These are phyloP conservation scores for Camellia oleifera DNA, from an alignment of 179 eudicot species.

Conservation along the genomic window DNA sequence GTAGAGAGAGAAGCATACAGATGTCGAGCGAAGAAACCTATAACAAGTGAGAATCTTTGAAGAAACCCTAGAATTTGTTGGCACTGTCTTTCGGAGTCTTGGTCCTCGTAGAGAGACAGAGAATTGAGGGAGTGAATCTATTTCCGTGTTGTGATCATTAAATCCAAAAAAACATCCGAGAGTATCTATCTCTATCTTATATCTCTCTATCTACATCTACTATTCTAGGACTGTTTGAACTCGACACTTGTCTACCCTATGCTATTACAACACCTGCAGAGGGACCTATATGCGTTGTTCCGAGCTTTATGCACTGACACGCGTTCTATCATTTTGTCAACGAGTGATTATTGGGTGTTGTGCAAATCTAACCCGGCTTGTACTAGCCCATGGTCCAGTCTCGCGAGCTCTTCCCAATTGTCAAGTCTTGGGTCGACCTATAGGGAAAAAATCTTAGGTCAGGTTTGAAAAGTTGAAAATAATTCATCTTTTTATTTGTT, in stretches of 20 bases:
- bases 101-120: not conserved
- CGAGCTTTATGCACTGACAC: not conserved
- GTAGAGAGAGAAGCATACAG: not conserved
- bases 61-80: slow-evolving; percentile 6
- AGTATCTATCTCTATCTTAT: not conserved
- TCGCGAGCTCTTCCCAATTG: too few species aligned
- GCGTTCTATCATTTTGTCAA: not conserved
- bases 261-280: not conserved
- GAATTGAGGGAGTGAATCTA: not conserved
- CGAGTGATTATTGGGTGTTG: too few species aligned
- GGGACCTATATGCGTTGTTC: not conserved
- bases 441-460: too few species aligned
- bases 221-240: not conserved
- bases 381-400: too few species aligned
- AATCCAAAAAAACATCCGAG: not conserved
- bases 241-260: not conserved
- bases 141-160: not conserved
- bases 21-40: not conserved
- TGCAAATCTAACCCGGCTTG: too few species aligned
- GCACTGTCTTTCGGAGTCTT: not conserved
- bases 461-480: too few species aligned
- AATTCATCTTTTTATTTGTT: too few species aligned
- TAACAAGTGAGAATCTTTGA: not conserved
- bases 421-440: too few species aligned
- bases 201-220: not conserved